phyloP scores from a whole-genome alignment of 2,329 filamentous ascomycete species.

The Penicillium polonicum region DNA sequence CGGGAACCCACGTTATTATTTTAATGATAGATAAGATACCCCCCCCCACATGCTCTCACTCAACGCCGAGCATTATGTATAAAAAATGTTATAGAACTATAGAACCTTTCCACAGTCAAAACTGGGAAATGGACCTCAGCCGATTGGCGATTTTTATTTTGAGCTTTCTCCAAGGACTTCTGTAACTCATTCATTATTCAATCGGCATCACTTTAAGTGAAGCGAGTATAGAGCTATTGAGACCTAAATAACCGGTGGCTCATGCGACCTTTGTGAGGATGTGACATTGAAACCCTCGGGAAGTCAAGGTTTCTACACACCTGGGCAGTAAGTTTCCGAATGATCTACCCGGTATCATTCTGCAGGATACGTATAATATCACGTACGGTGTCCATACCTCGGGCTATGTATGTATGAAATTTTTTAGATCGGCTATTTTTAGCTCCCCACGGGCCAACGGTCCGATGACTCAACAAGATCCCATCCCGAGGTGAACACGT shows the following conservation, averaged over 20 bases:
- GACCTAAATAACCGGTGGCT: too few species aligned
- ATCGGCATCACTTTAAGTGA: neutral
- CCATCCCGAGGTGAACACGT: neutral
- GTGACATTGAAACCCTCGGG: too few species aligned
- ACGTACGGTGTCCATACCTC: neutral
- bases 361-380: neutral
- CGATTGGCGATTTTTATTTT: neutral
- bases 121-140: neutral
- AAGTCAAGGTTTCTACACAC: too few species aligned
- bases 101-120: neutral
- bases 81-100: conserved; percentile 2
- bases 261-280: too few species aligned
- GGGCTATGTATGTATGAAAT: too few species aligned
- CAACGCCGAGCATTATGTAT: conserved; percentile 11
- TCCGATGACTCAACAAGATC: neutral
- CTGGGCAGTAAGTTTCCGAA: too few species aligned
- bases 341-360: neutral
- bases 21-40: conserved; percentile 10
- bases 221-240: too few species aligned
- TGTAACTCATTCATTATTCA: neutral
- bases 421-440: neutral
- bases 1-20: conserved; percentile 1
- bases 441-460: neutral
- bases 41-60: conserved; percentile 10
- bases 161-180: neutral